A percentile compares a stretch with the other conserved stretches of the same genome.
phyloP scores from a whole-genome alignment of 495 filamentous ascomycete species.

The Tuber umbilicatum region DNA sequence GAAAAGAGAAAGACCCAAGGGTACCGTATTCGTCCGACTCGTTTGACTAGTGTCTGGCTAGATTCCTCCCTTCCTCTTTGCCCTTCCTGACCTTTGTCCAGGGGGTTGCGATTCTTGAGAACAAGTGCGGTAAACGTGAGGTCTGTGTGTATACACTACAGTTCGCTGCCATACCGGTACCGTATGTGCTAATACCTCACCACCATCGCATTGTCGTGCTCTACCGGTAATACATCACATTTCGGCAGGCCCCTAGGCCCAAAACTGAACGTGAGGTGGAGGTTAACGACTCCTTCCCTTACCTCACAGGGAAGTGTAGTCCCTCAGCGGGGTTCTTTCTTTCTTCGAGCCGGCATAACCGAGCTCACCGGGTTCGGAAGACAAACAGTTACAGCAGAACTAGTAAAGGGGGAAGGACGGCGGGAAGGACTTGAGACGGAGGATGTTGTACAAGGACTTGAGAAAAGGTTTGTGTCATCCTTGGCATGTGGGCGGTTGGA shows the following conservation, averaged over 20 bases:
- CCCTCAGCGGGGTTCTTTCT: neutral
- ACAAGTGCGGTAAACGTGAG: neutral
- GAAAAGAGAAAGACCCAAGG: neutral
- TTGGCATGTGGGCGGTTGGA: neutral
- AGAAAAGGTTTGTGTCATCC: neutral
- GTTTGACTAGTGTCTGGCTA: neutral
- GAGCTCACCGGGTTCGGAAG: neutral
- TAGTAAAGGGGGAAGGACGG: neutral
- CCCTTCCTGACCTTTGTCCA: neutral
- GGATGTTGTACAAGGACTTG: neutral
- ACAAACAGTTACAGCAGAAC: neutral
- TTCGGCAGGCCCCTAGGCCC: neutral
- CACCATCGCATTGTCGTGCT: neutral
- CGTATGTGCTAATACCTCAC: neutral
- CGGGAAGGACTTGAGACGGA: neutral
- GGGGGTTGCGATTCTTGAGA: neutral
- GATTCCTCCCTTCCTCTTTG: neutral
- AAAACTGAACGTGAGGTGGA: neutral
- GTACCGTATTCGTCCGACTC: neutral
- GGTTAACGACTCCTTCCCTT: neutral
- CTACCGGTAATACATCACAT: neutral
- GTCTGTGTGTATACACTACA: neutral
- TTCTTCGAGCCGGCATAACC: neutral
- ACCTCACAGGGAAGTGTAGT: neutral
- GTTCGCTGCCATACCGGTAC: neutral